Percentiles rank a stretch among this genome's conserved stretches.
phyloP scores from a whole-genome alignment of 2,329 filamentous ascomycete genomes.

The Calonectria montana region DNA sequence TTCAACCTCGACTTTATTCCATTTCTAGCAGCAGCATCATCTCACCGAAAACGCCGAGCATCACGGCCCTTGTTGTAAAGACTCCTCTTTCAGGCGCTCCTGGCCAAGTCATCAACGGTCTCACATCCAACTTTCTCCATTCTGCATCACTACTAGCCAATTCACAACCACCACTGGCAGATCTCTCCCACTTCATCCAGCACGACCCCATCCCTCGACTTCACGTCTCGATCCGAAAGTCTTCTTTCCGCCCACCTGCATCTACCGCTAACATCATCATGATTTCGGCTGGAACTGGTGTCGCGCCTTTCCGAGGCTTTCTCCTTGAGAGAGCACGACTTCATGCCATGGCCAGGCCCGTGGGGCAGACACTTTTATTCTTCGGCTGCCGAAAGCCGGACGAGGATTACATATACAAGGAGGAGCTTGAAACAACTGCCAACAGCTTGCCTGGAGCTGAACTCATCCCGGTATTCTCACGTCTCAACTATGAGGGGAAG shows the following conservation, averaged over 20 bases:
- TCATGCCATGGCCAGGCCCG: slow-evolving; percentile 25
- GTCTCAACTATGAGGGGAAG: not conserved
- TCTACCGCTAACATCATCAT: slow-evolving; percentile 60
- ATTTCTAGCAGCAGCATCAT: slow-evolving; percentile 66
- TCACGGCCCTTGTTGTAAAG: slow-evolving; percentile 35
- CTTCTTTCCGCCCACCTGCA: slow-evolving; percentile 55
- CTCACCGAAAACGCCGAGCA: slow-evolving; percentile 34
- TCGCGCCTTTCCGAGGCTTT: slow-evolving; percentile 54
- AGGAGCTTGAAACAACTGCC: not conserved
- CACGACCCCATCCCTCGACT: slow-evolving; percentile 38
- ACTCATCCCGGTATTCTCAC: not conserved
- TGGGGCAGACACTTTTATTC: slow-evolving; percentile 57
- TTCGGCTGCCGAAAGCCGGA: slow-evolving; percentile 66
- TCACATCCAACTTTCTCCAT: slow-evolving; percentile 42
- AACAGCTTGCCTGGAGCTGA: not conserved
- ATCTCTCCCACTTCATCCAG: slow-evolving; percentile 16
- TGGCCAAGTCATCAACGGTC: slow-evolving; percentile 26
- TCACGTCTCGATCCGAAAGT: slow-evolving; percentile 37
- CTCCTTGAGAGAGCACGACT: slow-evolving; percentile 37
- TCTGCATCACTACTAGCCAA: slow-evolving; percentile 21
- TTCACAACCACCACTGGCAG: not conserved
- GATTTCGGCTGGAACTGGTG: slow-evolving; percentile 61
- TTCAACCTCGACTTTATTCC: slow-evolving; percentile 67
- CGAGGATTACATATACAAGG: slow-evolving; percentile 66
- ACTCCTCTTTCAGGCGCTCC: slow-evolving; percentile 23